Evolutionary conservation across 2,329 filamentous ascomycete genomes (phyloP).

Genomic region (Paecilomyces sp.): DNA sequence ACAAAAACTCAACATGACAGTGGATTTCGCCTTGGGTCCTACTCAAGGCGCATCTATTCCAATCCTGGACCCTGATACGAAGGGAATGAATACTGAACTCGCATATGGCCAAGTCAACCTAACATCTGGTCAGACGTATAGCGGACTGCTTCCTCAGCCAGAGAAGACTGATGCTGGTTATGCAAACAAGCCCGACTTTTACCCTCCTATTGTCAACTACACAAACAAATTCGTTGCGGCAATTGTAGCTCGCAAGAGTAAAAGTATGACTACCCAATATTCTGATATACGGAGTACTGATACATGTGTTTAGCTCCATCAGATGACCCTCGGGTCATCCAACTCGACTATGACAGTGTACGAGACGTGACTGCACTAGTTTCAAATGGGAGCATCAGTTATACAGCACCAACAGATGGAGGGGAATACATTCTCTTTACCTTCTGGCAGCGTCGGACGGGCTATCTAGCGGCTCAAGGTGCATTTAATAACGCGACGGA

Average conservation of each 20-base stretch:
- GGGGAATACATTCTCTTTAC: not conserved
- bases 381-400: not conserved
- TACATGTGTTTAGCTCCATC: not conserved
- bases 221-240: not conserved
- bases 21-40: not conserved
- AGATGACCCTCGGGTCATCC: not conserved
- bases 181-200: not conserved
- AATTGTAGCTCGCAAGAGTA: not conserved
- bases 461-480: not conserved
- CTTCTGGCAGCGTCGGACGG: slow-evolving; percentile 1
- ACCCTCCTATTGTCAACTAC: not conserved
- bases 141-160: not conserved
- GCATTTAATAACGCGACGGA: not conserved
- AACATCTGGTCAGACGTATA: not conserved
- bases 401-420: not conserved
- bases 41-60: not conserved
- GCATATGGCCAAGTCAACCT: not conserved
- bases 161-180: not conserved
- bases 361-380: not conserved
- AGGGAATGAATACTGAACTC: not conserved
- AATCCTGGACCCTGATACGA: not conserved
- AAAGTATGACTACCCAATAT: not conserved
- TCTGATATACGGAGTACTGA: not conserved
- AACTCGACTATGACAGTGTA: not conserved
- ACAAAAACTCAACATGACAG: not conserved